phyloP scores from a whole-genome alignment of 148 eudicot species.

The Nepenthes gracilis region DNA sequence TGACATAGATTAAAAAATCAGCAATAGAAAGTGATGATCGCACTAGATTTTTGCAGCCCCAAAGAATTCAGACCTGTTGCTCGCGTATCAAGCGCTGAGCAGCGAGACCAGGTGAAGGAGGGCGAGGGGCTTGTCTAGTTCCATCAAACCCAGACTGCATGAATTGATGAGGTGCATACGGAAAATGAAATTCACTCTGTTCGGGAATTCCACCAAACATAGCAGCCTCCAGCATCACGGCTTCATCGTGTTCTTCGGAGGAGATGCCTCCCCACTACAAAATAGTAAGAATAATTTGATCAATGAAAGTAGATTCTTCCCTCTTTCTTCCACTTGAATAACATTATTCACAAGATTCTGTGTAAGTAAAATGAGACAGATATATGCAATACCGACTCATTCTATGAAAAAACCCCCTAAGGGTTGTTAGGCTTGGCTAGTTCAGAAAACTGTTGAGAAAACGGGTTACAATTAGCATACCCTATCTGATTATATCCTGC shows the following conservation, averaged over 20 bases:
- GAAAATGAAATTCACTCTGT: slow-evolving; percentile 41
- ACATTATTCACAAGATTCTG: no score
- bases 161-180: slow-evolving; percentile 47
- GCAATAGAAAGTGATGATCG: neutral
- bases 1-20: neutral
- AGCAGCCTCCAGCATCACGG: slow-evolving; percentile 98
- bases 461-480: no score
- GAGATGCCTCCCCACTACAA: slow-evolving; percentile 98
- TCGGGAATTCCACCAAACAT: slow-evolving; percentile 87
- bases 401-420: no score
- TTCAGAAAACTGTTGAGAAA: no score
- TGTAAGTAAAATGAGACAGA: no score
- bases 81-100: slow-evolving; percentile 88
- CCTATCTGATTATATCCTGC: no score
- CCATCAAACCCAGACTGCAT: slow-evolving; percentile 38
- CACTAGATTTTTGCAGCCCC: neutral
- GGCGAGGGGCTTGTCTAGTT: slow-evolving; percentile 49
- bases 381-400: no score
- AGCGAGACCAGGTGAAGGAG: slow-evolving; percentile 74
- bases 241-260: slow-evolving; percentile 94
- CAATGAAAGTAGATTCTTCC: neutral
- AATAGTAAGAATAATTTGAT: neutral
- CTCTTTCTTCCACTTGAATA: no score
- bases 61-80: slow-evolving; percentile 50
- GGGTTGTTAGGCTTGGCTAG: no score